Evolutionary conservation across 1,284 basidiomycete species (phyloP).

Genomic region (Rhodotorula sp.): DNA sequence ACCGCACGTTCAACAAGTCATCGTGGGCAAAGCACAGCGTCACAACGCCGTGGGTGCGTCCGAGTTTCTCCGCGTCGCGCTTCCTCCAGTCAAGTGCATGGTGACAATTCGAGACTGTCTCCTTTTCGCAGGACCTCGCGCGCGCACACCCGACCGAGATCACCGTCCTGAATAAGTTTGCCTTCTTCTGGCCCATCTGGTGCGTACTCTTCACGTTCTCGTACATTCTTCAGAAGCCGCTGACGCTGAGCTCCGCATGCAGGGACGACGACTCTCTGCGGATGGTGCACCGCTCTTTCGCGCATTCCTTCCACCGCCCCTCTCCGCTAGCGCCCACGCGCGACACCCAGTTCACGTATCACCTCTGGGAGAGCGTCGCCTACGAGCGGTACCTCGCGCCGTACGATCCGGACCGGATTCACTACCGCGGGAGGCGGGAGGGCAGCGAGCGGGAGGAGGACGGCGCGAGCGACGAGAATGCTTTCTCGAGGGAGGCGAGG

Average conservation of each 20-base stretch:
- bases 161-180: constrained; percentile 54
- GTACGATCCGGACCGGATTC: constrained; percentile 38
- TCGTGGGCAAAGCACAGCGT: constrained; percentile 55
- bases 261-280: constrained; percentile 42
- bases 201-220: not conserved
- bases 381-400: constrained; percentile 27
- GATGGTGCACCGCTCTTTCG: constrained; percentile 21
- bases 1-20: constrained; percentile 53
- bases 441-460: constrained; percentile 27
- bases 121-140: constrained; percentile 47
- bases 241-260: not conserved
- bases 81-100: not conserved
- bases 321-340: constrained; percentile 6
- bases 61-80: too few relatives aligned
- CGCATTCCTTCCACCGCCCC: constrained; percentile 21
- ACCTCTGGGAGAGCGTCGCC: constrained; percentile 37
- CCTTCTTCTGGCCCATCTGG: constrained; percentile 59
- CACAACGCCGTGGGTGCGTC: constrained; percentile 45
- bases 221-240: not conserved
- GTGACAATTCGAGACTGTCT: not conserved
- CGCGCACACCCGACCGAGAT: constrained; percentile 53
- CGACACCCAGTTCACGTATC: constrained; percentile 34
- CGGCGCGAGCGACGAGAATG: constrained; percentile 32
- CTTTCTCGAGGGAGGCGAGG: constrained; percentile 32
- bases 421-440: constrained; percentile 14